Conservation (phyloP, 306 rosid species). For the Corylus avellana region DNA sequence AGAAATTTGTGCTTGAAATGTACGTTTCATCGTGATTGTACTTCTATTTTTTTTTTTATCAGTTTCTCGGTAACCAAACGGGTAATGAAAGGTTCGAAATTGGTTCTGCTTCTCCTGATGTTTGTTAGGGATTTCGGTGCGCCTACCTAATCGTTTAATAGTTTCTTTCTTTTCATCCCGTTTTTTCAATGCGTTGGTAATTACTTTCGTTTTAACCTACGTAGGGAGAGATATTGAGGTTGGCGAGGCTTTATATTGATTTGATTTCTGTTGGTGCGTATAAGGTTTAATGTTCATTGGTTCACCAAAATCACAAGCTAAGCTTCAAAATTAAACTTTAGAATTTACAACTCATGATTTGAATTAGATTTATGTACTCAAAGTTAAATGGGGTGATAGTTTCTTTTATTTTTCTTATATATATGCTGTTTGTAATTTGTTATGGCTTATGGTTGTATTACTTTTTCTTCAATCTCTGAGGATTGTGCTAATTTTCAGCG, state of each 20-base stretch:
- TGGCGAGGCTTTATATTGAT: neutral
- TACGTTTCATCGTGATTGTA: neutral
- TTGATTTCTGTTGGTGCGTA: neutral
- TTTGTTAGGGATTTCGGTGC: neutral
- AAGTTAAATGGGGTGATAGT: neutral
- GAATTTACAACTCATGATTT: neutral
- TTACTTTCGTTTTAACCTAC: no score
- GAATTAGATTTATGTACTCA: neutral
- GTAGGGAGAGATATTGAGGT: neutral
- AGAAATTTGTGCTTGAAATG: slow-evolving; percentile 1
- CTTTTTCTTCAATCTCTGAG: neutral
- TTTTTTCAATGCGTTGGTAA: neutral
- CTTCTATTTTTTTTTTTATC: neutral
- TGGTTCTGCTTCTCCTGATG: neutral
- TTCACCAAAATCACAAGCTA: neutral
- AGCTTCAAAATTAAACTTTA: neutral
- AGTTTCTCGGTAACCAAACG: neutral
- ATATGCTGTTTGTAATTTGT: neutral
- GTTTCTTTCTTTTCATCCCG: neutral
- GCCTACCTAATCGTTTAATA: neutral
- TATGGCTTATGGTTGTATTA: neutral
- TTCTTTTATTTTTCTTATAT: neutral
- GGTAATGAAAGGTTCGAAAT: slow-evolving; percentile 2
- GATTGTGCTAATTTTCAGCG: neutral
- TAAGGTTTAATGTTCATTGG: neutral